Percentiles rank a stretch among this genome's conserved stretches.
These are phyloP conservation scores for Fusarium acutatum DNA, from an alignment of 2,329 filamentous ascomycete species.

Conservation along the genomic window DNA sequence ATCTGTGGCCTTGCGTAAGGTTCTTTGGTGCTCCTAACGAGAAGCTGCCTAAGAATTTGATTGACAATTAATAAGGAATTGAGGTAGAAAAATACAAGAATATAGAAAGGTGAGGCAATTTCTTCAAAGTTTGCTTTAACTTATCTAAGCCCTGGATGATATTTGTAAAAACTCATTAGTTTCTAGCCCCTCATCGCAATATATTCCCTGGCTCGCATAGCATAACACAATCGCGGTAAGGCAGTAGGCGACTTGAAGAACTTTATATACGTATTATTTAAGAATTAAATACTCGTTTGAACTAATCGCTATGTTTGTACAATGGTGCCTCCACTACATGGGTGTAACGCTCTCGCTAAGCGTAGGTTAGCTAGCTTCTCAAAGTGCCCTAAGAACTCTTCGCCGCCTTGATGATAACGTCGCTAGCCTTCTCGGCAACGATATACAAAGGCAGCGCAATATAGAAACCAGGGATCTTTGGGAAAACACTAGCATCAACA, in stretches of 20 bases:
- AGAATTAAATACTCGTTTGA: background rate
- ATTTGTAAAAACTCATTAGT: background rate
- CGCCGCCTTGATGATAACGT: constrained; percentile 43
- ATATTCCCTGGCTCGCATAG: background rate
- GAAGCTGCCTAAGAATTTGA: background rate
- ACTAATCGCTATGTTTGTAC: background rate
- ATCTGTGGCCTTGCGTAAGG: background rate
- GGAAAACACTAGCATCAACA: constrained; percentile 67
- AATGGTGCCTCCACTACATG: background rate
- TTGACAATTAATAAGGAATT: too few relatives aligned
- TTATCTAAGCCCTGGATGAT: background rate
- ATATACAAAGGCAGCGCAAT: constrained; percentile 43
- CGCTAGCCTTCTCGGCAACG: constrained; percentile 65
- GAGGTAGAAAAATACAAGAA: background rate
- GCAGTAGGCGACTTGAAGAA: accelerated
- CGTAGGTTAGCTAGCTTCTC: background rate
- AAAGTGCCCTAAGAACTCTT: background rate
- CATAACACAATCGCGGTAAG: background rate
- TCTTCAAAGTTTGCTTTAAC: accelerated
- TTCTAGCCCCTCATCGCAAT: accelerated
- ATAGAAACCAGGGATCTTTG: constrained; percentile 37
- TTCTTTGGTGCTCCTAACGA: background rate
- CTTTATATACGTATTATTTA: background rate
- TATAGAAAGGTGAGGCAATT: background rate
- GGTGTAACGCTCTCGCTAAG: accelerated